Conservation (phyloP, 2,329 filamentous ascomycete genomes). For the Chaetomiaceae sp. region DNA sequence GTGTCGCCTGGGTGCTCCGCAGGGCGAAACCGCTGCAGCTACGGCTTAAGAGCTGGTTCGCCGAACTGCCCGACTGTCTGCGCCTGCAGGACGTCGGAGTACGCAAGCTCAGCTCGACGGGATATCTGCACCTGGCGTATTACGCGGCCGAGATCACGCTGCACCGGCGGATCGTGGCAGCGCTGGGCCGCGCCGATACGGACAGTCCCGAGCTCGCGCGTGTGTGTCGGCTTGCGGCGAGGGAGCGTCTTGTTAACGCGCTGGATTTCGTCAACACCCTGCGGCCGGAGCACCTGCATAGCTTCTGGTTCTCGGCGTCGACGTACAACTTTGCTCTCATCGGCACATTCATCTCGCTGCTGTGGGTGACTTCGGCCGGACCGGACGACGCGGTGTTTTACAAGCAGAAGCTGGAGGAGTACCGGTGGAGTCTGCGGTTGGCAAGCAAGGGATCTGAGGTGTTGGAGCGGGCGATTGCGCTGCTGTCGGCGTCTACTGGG, state of each 20-base stretch:
- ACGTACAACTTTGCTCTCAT: background rate
- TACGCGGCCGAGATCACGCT: constrained; percentile 93
- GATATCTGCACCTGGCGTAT: constrained; percentile 84
- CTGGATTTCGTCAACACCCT: background rate
- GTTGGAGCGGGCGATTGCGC: background rate
- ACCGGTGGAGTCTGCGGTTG: background rate
- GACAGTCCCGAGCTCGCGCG: background rate
- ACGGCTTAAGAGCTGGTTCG: constrained; percentile 76
- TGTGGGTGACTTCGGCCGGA: background rate
- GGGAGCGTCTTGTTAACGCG: background rate
- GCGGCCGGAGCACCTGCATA: background rate
- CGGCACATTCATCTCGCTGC: background rate
- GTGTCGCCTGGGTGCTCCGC: constrained; percentile 45
- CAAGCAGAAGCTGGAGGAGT: background rate
- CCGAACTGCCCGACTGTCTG: constrained; percentile 54
- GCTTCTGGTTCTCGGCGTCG: background rate
- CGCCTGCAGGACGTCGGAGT: constrained; percentile 62
- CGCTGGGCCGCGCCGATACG: background rate
- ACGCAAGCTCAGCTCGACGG: constrained; percentile 48
- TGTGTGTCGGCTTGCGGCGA: background rate
- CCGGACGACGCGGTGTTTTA: background rate
- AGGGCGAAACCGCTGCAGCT: constrained; percentile 67
- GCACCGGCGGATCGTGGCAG: constrained; percentile 73
- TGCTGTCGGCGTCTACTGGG: background rate
- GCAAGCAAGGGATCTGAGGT: background rate